These are phyloP conservation scores for Fusarium transvaalense DNA, from an alignment of 2,329 filamentous ascomycete genomes.

Conservation along the genomic window DNA sequence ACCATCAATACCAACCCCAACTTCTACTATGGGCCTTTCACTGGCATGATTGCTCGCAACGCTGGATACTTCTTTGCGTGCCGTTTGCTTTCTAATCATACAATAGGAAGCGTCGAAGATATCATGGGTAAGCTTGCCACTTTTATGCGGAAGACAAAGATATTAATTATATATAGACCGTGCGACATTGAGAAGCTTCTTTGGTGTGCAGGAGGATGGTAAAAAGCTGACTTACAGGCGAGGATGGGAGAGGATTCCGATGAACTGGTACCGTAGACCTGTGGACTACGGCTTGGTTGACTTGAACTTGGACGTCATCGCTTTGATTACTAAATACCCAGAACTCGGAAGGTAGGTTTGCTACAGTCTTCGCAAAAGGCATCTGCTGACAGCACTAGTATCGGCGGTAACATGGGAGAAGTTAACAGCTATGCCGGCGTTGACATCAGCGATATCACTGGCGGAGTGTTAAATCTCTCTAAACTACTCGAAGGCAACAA, in stretches of 20 bases:
- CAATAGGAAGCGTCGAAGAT: constrained; percentile 1
- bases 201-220: constrained; percentile 5
- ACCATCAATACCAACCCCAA: constrained; percentile 15
- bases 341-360: constrained; percentile 18
- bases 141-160: rapidly evolving
- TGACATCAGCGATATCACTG: constrained; percentile 17
- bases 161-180: neutral
- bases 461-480: constrained; percentile 15
- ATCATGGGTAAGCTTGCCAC: neutral
- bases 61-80: constrained; percentile 20
- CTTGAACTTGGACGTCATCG: constrained; percentile 14
- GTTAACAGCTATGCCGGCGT: constrained; percentile 26
- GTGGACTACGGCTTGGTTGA: constrained; percentile 19
- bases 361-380: rapidly evolving
- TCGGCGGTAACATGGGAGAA: constrained; percentile 24
- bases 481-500: constrained; percentile 25
- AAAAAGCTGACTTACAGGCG: constrained; percentile 20
- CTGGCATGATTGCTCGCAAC: constrained; percentile 27
- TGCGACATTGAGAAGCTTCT: constrained; percentile 19
- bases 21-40: constrained; percentile 30
- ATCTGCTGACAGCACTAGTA: neutral
- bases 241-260: constrained; percentile 20
- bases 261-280: constrained; percentile 27
- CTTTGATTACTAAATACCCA: constrained; percentile 15
- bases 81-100: constrained; percentile 24